Base-by-base conservation (phyloP, 306 rosid genomes). In the Ceratonia siliqua region DNA sequence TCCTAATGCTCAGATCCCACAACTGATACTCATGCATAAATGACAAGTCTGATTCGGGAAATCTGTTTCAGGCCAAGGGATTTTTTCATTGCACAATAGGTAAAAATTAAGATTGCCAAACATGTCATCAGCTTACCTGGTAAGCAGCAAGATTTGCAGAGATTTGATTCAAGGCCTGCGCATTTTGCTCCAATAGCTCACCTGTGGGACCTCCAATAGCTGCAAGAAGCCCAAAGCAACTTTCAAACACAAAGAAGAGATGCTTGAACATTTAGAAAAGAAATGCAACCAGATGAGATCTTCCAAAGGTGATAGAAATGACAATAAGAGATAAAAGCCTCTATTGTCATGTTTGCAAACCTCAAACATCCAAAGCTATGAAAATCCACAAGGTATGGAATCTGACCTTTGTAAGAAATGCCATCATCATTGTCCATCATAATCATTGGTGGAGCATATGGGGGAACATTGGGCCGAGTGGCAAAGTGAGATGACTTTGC, bases 361-460 rank as follows among this genome's bases (percentile, higher is more conserved):
- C 68, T 68, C 45, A 32, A 52, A n/a, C 65, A 62, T 74, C 64
- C 58, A 58, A 50, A 74, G 68, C 67, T 43, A 38, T 13, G 72
- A 41, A 69, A 74, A 28, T 36, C 70, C 74, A 41, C 15, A 14
- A 75, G 71, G 27, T 56, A 46, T 42, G 69, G 8, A 63, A 55
- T 41, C 80, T 46, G 57, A 92, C 97, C 97, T 90, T 90, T 79
- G 86, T 42, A 87, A 28, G 98, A 81, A 79, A 94, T 82, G 70
- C 93, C 98, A 79, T 91, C 96, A 79, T 90, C 98, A 74, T 78
- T 90, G 84, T 94, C 96, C 88, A 87, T 75, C 3, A 92, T 62
- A 84, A 94, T 83, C 82, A 85, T 78, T 7, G 91, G 91, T 75
- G 89, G 93, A 63, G 87, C 89, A 83, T 88, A 91, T 2, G 95